Evolutionary conservation across 495 filamentous ascomycete species (phyloP).

Genomic region (Podospora bellae-mahoneyi): DNA sequence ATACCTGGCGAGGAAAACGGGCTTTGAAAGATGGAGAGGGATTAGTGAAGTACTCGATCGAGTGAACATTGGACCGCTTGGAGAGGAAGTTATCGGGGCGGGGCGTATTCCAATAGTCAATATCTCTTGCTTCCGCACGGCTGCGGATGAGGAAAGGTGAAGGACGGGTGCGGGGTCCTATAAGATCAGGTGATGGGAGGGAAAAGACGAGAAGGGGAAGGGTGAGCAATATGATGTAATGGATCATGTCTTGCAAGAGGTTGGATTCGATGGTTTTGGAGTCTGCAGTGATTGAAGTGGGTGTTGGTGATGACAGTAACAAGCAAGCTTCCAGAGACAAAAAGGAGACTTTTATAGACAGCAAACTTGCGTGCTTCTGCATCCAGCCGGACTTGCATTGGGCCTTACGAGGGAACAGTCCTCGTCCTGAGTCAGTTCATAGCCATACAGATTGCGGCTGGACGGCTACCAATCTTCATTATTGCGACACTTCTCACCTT

Average conservation of each 20-base stretch:
- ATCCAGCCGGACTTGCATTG: no score
- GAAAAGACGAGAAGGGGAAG: background rate
- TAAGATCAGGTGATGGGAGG: background rate
- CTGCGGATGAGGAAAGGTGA: background rate
- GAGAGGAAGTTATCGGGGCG: slow-evolving; percentile 19
- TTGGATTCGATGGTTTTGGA: no score
- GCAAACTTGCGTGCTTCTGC: no score
- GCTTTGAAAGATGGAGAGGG: background rate
- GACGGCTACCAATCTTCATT: background rate
- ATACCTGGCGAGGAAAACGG: background rate
- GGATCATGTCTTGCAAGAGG: background rate
- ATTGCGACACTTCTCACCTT: background rate
- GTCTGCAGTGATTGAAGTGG: no score
- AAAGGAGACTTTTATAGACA: no score
- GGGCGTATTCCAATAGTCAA: slow-evolving; percentile 25
- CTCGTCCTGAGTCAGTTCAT: no score
- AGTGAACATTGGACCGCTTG: slow-evolving; percentile 17
- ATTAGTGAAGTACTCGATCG: slow-evolving; percentile 20
- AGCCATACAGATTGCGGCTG: background rate
- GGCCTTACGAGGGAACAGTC: no score
- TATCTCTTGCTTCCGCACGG: background rate
- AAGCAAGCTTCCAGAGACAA: no score
- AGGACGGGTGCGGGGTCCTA: background rate
- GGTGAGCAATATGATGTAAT: background rate
- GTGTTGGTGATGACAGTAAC: no score